phyloP scores from a whole-genome alignment of 345 rosid genomes.

The Populus nigra region DNA sequence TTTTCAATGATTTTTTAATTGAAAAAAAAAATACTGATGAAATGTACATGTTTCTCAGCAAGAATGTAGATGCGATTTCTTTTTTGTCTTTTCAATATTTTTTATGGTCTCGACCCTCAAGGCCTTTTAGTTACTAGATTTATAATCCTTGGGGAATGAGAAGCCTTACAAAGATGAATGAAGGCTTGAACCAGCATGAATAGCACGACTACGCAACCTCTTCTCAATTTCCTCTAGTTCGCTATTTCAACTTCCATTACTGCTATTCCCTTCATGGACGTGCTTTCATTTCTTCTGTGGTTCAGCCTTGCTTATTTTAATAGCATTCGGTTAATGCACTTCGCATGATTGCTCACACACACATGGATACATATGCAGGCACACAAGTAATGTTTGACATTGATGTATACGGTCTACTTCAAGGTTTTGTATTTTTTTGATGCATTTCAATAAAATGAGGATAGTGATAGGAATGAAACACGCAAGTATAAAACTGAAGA shows the following conservation, averaged over 20 bases:
- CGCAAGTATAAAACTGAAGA: background rate
- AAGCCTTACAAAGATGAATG: too few relatives aligned
- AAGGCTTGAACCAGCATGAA: too few relatives aligned
- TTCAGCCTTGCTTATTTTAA: background rate
- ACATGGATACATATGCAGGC: too few relatives aligned
- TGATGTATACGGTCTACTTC: background rate
- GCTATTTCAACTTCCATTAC: background rate
- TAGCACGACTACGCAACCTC: background rate
- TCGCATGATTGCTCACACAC: background rate
- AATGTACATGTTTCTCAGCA: background rate
- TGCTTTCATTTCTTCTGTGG: background rate
- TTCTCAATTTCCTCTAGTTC: background rate
- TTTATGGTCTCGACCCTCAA: too few relatives aligned
- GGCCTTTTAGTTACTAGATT: too few relatives aligned
- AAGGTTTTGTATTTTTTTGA: background rate
- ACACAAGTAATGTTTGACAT: too few relatives aligned
- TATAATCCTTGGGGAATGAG: too few relatives aligned
- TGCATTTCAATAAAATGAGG: background rate
- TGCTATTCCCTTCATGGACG: background rate
- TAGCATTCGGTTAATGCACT: background rate
- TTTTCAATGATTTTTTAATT: conserved; percentile 3
- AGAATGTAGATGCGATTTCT: too few relatives aligned
- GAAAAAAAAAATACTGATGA: too few relatives aligned
- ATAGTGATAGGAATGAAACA: background rate
- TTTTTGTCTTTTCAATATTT: too few relatives aligned